Evolutionary conservation across 768 basidiomycete species (phyloP), one percentile per base, ranked within the genome.

Genomic region (Hebeloma cylindrosporum): DNA sequence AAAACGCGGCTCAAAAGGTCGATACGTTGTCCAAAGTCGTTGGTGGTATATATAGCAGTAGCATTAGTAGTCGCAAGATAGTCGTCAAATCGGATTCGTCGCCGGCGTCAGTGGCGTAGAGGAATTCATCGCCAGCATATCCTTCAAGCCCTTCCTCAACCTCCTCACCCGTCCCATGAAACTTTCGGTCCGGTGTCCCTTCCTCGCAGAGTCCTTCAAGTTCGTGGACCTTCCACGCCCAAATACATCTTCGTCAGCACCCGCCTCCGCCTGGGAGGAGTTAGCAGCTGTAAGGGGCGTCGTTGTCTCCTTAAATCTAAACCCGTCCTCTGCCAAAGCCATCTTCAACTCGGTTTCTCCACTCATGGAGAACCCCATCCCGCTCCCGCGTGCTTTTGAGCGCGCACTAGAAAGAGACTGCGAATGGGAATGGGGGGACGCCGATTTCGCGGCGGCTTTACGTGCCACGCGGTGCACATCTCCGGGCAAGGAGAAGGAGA

Each of bases 311-410:
- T 34, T 27, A 39, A 50, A 52, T 27, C 34, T 48, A 25, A 46
- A 51, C 10, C 40, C 54, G 16, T 45, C 40, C 39, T 45, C 47
- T n/a, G 78, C 78, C 26, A 80, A 59, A 1, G 74, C 72, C 77
- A 80, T 80, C 51, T 73, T 66, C 61, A 80, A 50, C 57, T 82
- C 80, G 42, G 74, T 77, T 61, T 81, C 77, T 8, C 80, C 80
- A 41, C 78, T 82, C 52, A 82, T 64, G 43, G 80, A 82, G 57
- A 69, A 80, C 10, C 79, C 79, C 3, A 59, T 44, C 1, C 53
- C 56, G 55, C 45, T 65, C 27, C 42, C 40, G 21, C 40, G 45
- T 31, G 23, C n/a, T 40, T 37, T 47, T n/a, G 22, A 25, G 33
- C 39, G 21, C 36, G 17, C 30, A 8, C 34, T 30, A 1, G 42